phyloP scores from a whole-genome alignment of 768 basidiomycete genomes.

The Amanita subjunquillea region DNA sequence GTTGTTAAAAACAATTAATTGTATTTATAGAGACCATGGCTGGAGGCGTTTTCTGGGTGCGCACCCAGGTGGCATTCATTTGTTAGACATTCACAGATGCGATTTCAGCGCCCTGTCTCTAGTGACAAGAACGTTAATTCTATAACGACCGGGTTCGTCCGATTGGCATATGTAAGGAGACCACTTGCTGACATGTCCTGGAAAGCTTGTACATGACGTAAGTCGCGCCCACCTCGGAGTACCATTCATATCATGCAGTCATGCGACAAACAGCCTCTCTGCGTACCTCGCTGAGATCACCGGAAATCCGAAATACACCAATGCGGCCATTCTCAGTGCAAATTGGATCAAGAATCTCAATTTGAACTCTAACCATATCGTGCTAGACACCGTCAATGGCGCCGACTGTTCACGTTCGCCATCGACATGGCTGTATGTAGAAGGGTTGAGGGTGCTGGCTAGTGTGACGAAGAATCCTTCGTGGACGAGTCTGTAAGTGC shows the following conservation, averaged over 20 bases:
- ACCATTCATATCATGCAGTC: not conserved
- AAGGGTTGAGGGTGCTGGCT: conserved; percentile 36
- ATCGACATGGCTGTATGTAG: conserved; percentile 33
- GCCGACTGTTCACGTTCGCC: conserved; percentile 37
- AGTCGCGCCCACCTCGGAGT: not conserved
- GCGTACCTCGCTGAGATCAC: conserved; percentile 39
- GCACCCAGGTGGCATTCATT: conserved; percentile 20
- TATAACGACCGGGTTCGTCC: not conserved
- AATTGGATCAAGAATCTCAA: conserved; percentile 39
- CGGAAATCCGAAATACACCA: conserved; percentile 29
- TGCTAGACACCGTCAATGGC: conserved; percentile 37
- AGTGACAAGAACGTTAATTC: not conserved
- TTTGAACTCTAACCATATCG: conserved; percentile 28
- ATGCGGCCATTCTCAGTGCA: conserved; percentile 35
- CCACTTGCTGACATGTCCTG: too few species aligned
- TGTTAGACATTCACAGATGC: conserved; percentile 33
- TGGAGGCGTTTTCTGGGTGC: conserved; percentile 47
- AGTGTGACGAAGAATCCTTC: conserved; percentile 28
- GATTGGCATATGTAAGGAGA: too few species aligned
- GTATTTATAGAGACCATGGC: conserved; percentile 31
- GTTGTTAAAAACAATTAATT: not conserved
- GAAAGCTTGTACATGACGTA: not conserved
- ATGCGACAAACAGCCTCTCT: conserved; percentile 25
- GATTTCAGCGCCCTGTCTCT: not conserved
- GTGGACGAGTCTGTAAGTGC: conserved; percentile 31